Percentiles rank a stretch among this genome's conserved stretches.
Evolutionary conservation across 2,329 filamentous ascomycete genomes (phyloP).

Genomic region (Drechmeria coniospora): DNA sequence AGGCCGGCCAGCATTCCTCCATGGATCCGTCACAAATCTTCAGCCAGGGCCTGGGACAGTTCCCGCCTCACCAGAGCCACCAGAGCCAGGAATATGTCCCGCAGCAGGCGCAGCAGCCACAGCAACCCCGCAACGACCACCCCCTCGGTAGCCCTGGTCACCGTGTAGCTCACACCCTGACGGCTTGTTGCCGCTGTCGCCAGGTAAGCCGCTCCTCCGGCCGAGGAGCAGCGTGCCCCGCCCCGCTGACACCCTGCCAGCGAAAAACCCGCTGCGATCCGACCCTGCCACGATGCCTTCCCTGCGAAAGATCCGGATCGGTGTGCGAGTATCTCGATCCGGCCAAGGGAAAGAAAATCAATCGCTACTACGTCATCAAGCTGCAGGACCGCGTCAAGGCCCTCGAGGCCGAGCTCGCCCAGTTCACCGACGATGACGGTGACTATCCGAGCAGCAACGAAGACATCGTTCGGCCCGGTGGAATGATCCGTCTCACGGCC

Average conservation of each 20-base stretch:
- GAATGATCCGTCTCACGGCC: conserved; percentile 70
- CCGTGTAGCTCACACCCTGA: conserved; percentile 63
- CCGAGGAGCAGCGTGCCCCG: neutral
- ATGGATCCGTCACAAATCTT: conserved; percentile 49
- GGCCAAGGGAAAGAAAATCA: conserved; percentile 69
- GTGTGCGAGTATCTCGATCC: conserved; percentile 94
- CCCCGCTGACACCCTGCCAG: conserved; percentile 26
- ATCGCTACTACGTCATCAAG: conserved; percentile 81
- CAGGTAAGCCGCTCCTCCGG: conserved; percentile 37
- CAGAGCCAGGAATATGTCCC: conserved; percentile 17
- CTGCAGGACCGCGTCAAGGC: conserved; percentile 75
- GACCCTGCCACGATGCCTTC: conserved; percentile 75
- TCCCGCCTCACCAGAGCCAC: conserved; percentile 23
- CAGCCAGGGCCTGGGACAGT: conserved; percentile 37
- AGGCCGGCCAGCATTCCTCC: conserved; percentile 1
- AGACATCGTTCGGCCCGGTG: conserved; percentile 73
- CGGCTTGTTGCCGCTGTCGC: conserved; percentile 65
- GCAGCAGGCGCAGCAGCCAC: conserved; percentile 12
- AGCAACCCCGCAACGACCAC: conserved; percentile 29
- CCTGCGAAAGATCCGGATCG: conserved; percentile 83
- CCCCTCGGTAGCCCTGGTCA: conserved; percentile 38
- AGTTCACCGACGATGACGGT: conserved; percentile 63
- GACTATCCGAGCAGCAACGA: conserved; percentile 58
- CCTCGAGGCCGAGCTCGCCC: conserved; percentile 66
- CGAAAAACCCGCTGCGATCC: conserved; percentile 95